Evolutionary conservation across 306 rosid species (phyloP).

Genomic region (Cicer chorassanicum): DNA sequence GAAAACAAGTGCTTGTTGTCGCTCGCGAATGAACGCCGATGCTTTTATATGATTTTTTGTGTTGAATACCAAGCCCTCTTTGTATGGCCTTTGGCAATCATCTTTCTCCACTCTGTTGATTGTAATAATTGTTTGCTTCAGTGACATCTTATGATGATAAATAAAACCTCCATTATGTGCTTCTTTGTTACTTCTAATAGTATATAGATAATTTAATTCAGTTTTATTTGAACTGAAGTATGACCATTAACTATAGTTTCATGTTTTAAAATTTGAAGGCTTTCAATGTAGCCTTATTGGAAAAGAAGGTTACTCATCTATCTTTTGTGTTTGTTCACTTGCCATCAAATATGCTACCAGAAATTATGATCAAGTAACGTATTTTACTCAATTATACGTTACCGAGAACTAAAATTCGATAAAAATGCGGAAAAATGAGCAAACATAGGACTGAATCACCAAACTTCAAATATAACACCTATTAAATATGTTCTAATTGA

Average conservation of each 20-base stretch:
- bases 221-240: neutral
- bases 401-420: too few species aligned
- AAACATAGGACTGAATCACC: too few species aligned
- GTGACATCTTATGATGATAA: conserved; percentile 17
- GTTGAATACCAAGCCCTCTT: neutral
- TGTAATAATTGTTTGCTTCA: conserved; percentile 21
- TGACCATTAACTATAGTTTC: neutral
- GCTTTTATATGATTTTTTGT: neutral
- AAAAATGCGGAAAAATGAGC: too few species aligned
- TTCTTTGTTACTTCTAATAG: neutral
- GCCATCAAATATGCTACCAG: too few species aligned
- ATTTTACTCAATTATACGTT: too few species aligned
- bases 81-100: neutral
- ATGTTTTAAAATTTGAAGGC: neutral
- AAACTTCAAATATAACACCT: too few species aligned
- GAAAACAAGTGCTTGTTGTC: conserved; percentile 38
- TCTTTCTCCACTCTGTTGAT: neutral
- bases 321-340: too few species aligned
- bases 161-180: neutral
- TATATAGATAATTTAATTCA: neutral
- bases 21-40: conserved; percentile 19
- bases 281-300: too few species aligned
- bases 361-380: too few species aligned
- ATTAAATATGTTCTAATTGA: too few species aligned
- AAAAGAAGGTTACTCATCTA: too few species aligned